Evolutionary conservation across 495 filamentous ascomycete species (phyloP), one percentile per base, ranked within the genome.

Genomic region (Hypoxylon cercidicola): DNA sequence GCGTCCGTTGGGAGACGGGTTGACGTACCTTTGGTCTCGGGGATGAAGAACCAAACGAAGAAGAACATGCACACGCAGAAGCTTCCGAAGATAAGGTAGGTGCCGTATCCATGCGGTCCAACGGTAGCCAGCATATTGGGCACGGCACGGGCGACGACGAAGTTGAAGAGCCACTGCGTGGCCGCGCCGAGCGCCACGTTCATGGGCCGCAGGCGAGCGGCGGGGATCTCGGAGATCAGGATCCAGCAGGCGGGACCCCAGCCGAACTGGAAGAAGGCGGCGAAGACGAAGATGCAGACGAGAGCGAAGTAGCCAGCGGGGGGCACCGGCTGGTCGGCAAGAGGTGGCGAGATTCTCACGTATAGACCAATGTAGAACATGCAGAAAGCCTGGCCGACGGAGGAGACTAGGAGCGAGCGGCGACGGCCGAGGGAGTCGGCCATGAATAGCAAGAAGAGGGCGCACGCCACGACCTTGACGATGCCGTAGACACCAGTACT

Each of bases 301-400:
- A 91, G 79, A 0, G 88, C 88, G 51, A 90, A 76, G 69, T 90
- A 90, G 4, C 88, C 88, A 9, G 71, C 71, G 1, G 48, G 44
- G 3, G 68, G 68, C 6, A 82, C 77, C 0, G 58, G 35, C 10
- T 69, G 60, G 13, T 81, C 86, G 4, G 73, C 50, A 16, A 79
- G 69, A 0, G 90, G 90, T 0, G 89, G 89, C 15, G 85, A 77
- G 63, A 92, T 86, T 53, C 89, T 87, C 6, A 91, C 81, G 70
- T 93, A 91, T n/a, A 94, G 77, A 10, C 90, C 90, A 60, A 93
- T 89, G 71, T 93, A 91, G 66, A 90, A 85, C 87, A 92, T 93
- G 63, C 82, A 82, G n/a, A 88, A 74, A 2, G 81, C 85, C 74
- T 89, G 88, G 10, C 84, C 90, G 60, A 92, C 83, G 7, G 85